Conservation (phyloP, 1,139 yeast genomes). For the Pichia sp. region DNA sequence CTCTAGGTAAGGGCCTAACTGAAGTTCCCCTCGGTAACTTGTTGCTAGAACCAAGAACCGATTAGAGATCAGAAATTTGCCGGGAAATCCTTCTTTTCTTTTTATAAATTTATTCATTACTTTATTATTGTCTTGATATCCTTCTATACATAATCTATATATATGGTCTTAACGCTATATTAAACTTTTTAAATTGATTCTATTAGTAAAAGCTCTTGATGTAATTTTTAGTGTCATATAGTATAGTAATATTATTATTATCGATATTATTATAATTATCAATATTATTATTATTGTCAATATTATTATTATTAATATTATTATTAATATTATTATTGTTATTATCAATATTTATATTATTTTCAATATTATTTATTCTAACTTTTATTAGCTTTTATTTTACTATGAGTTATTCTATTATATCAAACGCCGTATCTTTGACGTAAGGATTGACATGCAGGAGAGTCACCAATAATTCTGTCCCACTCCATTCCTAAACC, state of each 20-base stretch:
- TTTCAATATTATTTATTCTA: not conserved
- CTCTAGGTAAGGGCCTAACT: conserved; percentile 53
- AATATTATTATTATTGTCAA: too few relatives aligned
- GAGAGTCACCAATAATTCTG: conserved; percentile 10
- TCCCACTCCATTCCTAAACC: conserved; percentile 42
- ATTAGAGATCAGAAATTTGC: conserved; percentile 5
- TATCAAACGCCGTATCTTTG: conserved; percentile 27
- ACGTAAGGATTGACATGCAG: conserved; percentile 20
- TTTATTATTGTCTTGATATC: not conserved
- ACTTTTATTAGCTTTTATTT: not conserved
- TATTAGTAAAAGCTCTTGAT: not conserved
- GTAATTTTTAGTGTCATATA: too few relatives aligned
- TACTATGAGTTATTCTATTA: not conserved
- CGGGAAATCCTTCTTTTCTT: not conserved
- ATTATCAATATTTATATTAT: not conserved
- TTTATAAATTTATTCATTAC: not conserved
- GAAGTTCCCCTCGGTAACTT: conserved; percentile 53
- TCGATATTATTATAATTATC: too few relatives aligned
- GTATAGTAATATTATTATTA: too few relatives aligned
- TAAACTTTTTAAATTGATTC: not conserved
- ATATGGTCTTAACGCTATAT: not conserved
- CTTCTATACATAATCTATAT: not conserved
- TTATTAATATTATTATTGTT: not conserved
- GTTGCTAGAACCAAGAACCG: conserved; percentile 51
- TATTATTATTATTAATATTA: too few relatives aligned